Percentiles rank a stretch among this genome's conserved stretches.
phyloP scores from a whole-genome alignment of 495 filamentous ascomycete genomes.

The Xylaria castorea region DNA sequence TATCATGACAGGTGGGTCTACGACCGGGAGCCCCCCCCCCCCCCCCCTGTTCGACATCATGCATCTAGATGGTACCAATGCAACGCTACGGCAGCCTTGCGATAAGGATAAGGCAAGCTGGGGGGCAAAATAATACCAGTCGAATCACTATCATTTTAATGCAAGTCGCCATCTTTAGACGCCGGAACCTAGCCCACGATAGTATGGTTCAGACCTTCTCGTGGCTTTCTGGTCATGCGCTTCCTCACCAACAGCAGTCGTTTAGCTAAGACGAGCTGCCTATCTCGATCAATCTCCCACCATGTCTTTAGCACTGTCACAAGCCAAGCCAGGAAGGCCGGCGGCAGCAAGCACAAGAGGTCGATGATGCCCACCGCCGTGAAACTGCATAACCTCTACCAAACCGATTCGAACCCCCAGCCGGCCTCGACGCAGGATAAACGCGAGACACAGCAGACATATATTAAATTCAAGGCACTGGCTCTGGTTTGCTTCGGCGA shows the following conservation, averaged over 20 bases:
- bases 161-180: not conserved
- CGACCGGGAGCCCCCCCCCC: not conserved
- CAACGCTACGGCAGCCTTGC: not conserved
- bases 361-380: not conserved
- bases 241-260: slow-evolving; percentile 29
- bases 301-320: slow-evolving; percentile 33
- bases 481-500: slow-evolving; percentile 25
- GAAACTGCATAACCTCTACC: not conserved
- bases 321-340: slow-evolving; percentile 10
- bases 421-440: not conserved
- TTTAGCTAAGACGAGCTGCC: slow-evolving; percentile 34
- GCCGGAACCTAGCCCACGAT: not conserved
- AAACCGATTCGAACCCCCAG: not conserved
- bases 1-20: not conserved
- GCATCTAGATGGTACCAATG: not conserved
- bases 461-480: slow-evolving; percentile 30
- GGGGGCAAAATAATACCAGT: not conserved
- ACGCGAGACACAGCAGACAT: slow-evolving; percentile 24
- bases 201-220: slow-evolving; percentile 14
- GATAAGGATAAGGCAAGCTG: slow-evolving; percentile 3
- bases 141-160: not conserved
- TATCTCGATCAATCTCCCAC: slow-evolving; percentile 23
- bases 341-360: not conserved
- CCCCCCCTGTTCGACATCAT: not conserved
- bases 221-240: slow-evolving; percentile 35